Base-by-base conservation (phyloP, 352 stramenopile genomes). In the Phytophthora tentaculata region DNA sequence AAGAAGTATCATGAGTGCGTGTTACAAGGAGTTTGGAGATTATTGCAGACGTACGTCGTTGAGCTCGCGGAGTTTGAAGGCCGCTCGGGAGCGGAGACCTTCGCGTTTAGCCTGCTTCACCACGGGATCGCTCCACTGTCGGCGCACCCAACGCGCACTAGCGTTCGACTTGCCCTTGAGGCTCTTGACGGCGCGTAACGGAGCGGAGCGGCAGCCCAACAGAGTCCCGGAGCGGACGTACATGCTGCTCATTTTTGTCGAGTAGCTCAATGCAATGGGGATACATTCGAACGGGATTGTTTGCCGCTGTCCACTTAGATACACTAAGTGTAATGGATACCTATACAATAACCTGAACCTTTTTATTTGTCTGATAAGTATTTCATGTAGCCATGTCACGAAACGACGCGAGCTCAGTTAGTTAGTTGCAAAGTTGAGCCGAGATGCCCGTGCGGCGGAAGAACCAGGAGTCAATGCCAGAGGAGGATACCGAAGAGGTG, bases 91-190 rank as follows among this genome's bases (percentile, higher is more conserved):
- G 22, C 89, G 85, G 19, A 94, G 77, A 12, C 86, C 88, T 47
- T 94, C 85, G 49, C 86, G 83, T 65, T 95, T 95, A 68, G 88
- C 85, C 68, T 94, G 83, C 53, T 95, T 94, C 24, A 97, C 89
- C 37, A 90, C 66, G 39, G 86, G 89, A 53, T 97, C 89, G 64
- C 72, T 90, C 82, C 85, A 93, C 71, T 97, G 89, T 10, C 89
- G 88, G 16, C 83, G 75, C 50, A 97, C 81, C 89, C 89, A 97
- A 29, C 88, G 86, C 55, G 89, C 88, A 37, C 85, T 95, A 44
- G 84, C 84, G 55, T 86, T 92, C 41, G 79, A 92, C 80, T 94
- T 96, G 48, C 87, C 87, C 44, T 88, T 90, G 55, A 94, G 87
- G 64, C 87, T 95, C 72, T 88, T 88, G 71, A 86, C 53, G 64